A percentile compares a stretch with the other conserved stretches of the same genome.
phyloP scores from a whole-genome alignment of 148 eudicot genomes.

The Rhododendron molle region DNA sequence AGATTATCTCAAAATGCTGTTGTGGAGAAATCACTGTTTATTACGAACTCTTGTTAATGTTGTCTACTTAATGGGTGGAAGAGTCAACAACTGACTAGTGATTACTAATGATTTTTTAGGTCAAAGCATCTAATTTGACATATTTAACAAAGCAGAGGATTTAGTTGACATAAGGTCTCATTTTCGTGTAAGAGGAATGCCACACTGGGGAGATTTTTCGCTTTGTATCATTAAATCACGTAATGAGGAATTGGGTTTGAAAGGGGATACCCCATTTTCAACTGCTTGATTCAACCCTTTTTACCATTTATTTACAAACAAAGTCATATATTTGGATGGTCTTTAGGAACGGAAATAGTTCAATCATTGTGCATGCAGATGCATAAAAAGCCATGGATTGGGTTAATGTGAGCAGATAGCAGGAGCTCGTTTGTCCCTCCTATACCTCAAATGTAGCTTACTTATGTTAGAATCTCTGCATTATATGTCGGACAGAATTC shows the following conservation, averaged over 20 bases:
- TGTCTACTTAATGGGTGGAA: not conserved
- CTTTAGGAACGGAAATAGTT: not conserved
- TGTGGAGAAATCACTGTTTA: not conserved
- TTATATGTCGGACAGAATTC: not conserved
- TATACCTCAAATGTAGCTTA: not conserved
- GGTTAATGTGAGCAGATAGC: not conserved
- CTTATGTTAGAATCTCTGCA: not conserved
- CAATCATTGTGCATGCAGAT: not conserved
- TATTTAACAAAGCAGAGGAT: not conserved
- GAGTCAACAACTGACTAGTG: not conserved
- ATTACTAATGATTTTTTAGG: not conserved
- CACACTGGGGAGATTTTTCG: not conserved
- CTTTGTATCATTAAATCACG: no score
- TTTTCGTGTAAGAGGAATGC: not conserved
- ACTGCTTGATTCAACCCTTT: not conserved
- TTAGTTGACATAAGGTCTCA: not conserved
- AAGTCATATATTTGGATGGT: not conserved
- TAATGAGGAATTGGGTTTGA: not conserved
- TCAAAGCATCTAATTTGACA: not conserved
- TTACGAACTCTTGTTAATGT: not conserved
- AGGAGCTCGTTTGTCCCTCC: not conserved
- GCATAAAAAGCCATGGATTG: not conserved
- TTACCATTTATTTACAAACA: not conserved
- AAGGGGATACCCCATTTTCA: not conserved
- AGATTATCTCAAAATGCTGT: not conserved